Percentiles rank a stretch among this genome's conserved stretches.
Conservation (phyloP, 345 rosid genomes). For the Geranium rotundifolium region DNA sequence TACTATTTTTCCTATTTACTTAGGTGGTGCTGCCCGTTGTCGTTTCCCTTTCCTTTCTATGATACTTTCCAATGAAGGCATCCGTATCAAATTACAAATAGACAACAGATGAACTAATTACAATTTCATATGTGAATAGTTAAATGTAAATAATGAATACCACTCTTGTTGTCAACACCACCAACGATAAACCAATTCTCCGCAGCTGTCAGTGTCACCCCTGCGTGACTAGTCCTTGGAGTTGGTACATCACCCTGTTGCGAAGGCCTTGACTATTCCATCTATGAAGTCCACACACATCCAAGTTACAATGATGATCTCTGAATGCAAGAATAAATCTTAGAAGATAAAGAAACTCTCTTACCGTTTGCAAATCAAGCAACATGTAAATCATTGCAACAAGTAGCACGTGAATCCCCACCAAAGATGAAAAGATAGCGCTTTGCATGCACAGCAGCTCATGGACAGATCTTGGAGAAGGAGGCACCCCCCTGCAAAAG, state of each 20-base stretch:
- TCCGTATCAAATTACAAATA: too few species aligned
- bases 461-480: constrained; percentile 98
- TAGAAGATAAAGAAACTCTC: constrained; percentile 19
- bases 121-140: background rate
- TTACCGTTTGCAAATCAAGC: constrained; percentile 94
- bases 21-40: too few species aligned
- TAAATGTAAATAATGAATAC: constrained; percentile 31
- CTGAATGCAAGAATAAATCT: constrained; percentile 8
- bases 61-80: constrained; percentile 2
- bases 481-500: constrained; percentile 71
- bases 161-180: constrained; percentile 94
- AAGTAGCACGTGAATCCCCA: constrained; percentile 90
- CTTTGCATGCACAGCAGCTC: constrained; percentile 96
- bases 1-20: too few species aligned
- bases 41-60: too few species aligned
- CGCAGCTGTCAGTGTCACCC: constrained; percentile 88
- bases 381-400: constrained; percentile 91
- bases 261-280: constrained; percentile 97
- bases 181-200: constrained; percentile 99
- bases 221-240: constrained; percentile 95
- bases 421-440: constrained; percentile 96
- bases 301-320: constrained; percentile 7
- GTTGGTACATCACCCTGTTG: constrained; percentile 89
- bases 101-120: too few species aligned
- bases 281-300: constrained; percentile 32